Evolutionary conservation across 768 basidiomycete genomes (phyloP).

Genomic region (Lactifluus piperatus): DNA sequence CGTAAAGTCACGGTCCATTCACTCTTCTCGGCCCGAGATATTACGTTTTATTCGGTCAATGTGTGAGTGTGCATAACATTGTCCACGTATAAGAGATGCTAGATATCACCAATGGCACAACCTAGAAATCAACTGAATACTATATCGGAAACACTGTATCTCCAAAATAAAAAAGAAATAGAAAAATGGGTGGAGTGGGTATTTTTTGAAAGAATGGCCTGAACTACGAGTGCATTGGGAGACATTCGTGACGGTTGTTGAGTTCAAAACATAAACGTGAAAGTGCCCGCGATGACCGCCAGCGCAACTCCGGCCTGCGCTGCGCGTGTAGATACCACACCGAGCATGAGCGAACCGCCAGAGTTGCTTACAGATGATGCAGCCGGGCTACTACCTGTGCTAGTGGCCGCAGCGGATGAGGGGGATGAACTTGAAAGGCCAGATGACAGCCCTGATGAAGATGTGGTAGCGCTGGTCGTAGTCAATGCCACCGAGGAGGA

Average conservation of each 20-base stretch:
- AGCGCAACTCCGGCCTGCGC: conserved; percentile 10
- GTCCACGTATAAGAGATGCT: too few species aligned
- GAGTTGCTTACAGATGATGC: neutral
- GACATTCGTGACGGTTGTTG: neutral
- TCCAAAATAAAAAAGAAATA: neutral
- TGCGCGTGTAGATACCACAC: neutral
- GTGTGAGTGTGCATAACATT: too few species aligned
- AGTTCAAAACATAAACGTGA: conserved; percentile 13
- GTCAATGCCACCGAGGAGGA: neutral
- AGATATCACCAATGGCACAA: neutral
- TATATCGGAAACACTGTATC: neutral
- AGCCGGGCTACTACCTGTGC: neutral
- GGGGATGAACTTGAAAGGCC: neutral
- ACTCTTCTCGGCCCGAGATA: neutral
- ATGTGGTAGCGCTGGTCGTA: neutral
- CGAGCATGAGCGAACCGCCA: neutral
- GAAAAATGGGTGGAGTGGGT: neutral
- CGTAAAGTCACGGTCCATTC: too few species aligned
- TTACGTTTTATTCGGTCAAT: neutral
- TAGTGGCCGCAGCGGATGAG: neutral
- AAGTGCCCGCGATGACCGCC: conserved; percentile 6
- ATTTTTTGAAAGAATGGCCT: neutral
- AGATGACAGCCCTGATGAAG: neutral
- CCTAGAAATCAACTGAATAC: neutral
- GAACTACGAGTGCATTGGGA: neutral